Evolutionary conservation across 805 yeast genomes (phyloP).

Genomic region (Ogataea saltuana): DNA sequence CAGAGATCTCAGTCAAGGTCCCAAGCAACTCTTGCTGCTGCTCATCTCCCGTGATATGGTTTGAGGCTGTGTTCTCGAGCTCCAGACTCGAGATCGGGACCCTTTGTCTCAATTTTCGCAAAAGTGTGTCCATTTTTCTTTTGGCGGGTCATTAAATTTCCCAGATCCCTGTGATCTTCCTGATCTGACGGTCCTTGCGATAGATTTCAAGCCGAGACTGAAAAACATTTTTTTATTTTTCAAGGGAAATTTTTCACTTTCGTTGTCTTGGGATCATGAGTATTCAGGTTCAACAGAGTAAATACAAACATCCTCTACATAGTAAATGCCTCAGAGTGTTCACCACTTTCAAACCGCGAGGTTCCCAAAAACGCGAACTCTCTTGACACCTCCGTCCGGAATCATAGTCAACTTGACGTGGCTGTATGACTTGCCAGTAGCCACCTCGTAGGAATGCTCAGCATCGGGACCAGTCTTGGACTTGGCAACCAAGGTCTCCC

Average conservation of each 20-base stretch:
- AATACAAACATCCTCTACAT: too few relatives aligned
- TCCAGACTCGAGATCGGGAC: constrained; percentile 27
- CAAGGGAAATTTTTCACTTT: constrained; percentile 6
- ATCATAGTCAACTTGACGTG: constrained; percentile 81
- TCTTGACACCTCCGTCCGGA: constrained; percentile 97
- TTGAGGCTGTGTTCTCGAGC: not conserved
- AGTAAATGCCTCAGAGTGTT: too few relatives aligned
- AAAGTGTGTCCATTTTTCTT: constrained; percentile 24
- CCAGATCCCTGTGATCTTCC: not conserved
- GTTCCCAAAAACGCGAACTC: constrained; percentile 80
- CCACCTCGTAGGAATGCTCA: constrained; percentile 61
- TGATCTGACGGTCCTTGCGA: not conserved
- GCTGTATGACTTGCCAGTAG: constrained; percentile 41
- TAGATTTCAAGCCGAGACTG: not conserved
- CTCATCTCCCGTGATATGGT: constrained; percentile 11
- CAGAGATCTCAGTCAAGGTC: constrained; percentile 26
- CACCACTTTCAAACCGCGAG: constrained; percentile 14
- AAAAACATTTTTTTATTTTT: not conserved
- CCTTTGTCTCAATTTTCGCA: constrained; percentile 32
- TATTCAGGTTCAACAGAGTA: not conserved
- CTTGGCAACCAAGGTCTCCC: constrained; percentile 67
- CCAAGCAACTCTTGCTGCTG: constrained; percentile 28
- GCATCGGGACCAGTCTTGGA: constrained; percentile 80
- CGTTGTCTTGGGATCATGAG: too few relatives aligned
- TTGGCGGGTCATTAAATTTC: not conserved